These are phyloP conservation scores for Evansstolkia leycettana DNA, from an alignment of 495 filamentous ascomycete species.

Conservation along the genomic window DNA sequence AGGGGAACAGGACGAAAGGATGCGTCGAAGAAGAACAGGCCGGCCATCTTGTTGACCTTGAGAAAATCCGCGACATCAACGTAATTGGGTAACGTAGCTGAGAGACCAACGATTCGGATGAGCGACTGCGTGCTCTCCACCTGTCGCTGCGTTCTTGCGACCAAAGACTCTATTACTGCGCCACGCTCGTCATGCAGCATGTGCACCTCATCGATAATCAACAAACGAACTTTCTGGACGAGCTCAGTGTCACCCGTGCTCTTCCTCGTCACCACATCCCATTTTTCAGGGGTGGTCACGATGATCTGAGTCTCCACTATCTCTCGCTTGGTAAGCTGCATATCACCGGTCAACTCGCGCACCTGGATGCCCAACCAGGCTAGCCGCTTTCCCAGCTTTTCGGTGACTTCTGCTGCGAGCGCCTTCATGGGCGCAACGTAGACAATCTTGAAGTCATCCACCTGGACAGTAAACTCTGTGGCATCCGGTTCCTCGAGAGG, in stretches of 20 bases:
- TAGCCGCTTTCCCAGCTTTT: slow-evolving; percentile 87
- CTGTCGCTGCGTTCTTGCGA: slow-evolving; percentile 87
- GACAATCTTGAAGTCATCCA: slow-evolving; percentile 92
- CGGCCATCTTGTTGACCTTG: slow-evolving; percentile 85
- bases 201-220: slow-evolving; percentile 98
- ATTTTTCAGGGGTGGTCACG: slow-evolving; percentile 98
- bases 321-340: slow-evolving; percentile 96
- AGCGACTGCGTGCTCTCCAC: slow-evolving; percentile 97
- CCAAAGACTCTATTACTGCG: slow-evolving; percentile 88
- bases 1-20: slow-evolving; percentile 94
- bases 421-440: slow-evolving; percentile 99
- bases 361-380: slow-evolving; percentile 84
- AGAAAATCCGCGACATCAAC: slow-evolving; percentile 93
- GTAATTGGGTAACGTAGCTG: slow-evolving; percentile 92
- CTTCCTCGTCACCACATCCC: slow-evolving; percentile 96
- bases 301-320: slow-evolving; percentile 95
- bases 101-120: slow-evolving; percentile 90
- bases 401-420: slow-evolving; percentile 87
- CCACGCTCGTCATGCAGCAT: slow-evolving; percentile 98
- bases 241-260: slow-evolving; percentile 95
- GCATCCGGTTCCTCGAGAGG: slow-evolving; percentile 62
- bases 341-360: slow-evolving; percentile 91
- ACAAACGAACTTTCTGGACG: slow-evolving; percentile 88
- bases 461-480: slow-evolving; percentile 61
- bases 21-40: slow-evolving; percentile 91